phyloP scores from a whole-genome alignment of 2,329 filamentous ascomycete genomes.

The Periconia macrospinosa region DNA sequence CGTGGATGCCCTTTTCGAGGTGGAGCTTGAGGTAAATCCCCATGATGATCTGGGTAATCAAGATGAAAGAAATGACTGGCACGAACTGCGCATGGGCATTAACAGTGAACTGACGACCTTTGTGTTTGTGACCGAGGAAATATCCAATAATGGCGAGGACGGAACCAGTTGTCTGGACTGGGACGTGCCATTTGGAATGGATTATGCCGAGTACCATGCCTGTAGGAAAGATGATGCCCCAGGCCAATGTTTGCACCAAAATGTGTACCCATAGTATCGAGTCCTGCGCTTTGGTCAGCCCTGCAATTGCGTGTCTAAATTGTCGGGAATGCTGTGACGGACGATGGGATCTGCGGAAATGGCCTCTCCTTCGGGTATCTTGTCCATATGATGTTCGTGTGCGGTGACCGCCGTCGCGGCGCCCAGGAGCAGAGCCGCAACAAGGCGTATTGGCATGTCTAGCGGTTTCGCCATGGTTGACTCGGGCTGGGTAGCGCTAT shows the following conservation, averaged over 20 bases:
- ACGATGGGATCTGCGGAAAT: conserved; percentile 42
- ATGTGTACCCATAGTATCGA: conserved; percentile 92
- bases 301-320: not conserved
- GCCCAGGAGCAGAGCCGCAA: conserved; percentile 28
- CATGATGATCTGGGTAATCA: conserved; percentile 74
- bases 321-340: conserved; percentile 8
- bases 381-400: conserved; percentile 46
- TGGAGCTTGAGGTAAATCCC: conserved; percentile 90
- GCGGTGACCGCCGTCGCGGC: conserved; percentile 43
- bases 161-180: conserved; percentile 75
- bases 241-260: conserved; percentile 80
- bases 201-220: conserved; percentile 95
- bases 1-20: conserved; percentile 80
- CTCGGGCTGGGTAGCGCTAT: not conserved
- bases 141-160: conserved; percentile 80
- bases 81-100: conserved; percentile 86
- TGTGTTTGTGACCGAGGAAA: conserved; percentile 88
- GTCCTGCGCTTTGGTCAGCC: conserved; percentile 55
- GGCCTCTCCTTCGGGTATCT: conserved; percentile 42
- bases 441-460: conserved; percentile 14
- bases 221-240: conserved; percentile 88
- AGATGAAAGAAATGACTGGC: conserved; percentile 75
- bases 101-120: conserved; percentile 79
- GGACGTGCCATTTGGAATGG: conserved; percentile 92
- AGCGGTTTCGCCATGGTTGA: conserved; percentile 14